Evolutionary conservation across 2,329 filamentous ascomycete genomes (phyloP), one percentile per base, ranked within the genome.

Genomic region (Penicillium sclerotiorum): DNA sequence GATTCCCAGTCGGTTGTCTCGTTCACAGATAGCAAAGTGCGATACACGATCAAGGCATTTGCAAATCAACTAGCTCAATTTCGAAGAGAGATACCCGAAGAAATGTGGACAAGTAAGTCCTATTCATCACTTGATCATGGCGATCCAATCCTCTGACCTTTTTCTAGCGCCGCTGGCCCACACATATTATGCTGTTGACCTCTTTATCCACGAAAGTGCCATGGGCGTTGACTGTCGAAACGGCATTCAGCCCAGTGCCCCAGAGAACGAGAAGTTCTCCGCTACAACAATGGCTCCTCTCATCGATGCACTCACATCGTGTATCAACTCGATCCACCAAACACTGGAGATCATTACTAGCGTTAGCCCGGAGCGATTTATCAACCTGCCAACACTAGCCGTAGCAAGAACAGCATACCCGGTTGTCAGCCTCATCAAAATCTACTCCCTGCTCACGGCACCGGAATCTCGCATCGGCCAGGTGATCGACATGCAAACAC

Each of bases 161-260:
- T 38, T 52, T 28, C 36, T 36, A 85, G 85, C 81, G n/a, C 78
- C 82, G 0, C 73, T 90, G 38, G 73, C 75, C 15, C 79, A 90
- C 57, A 81, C 81, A 52, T 84, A 89, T 57, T 76, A 85, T 55
- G 80, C 87, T 2, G 66, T 89, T 28, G 86, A 79, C 53, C 73
- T 92, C 3, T 90, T 88, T 64, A 85, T 91, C 74, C 86, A 92
- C 65, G 89, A 92, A 68, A 82, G 89, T 46, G 84, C 82, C 2
- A 81, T 92, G 55, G 85, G 89, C 56, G 76, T 81, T 8, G 84
- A 88, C 45, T 80, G 82, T 54, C 76, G 74, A n/a, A 30, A 54
- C 11, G 52, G 28, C 17, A 75, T 77, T 2, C 77, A 83, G 7
- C 79, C 55, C 12, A 39, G 49, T 4, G 58, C 55, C 7, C 32